These are phyloP conservation scores for Gardenia jasminoides DNA, from an alignment of 257 asterid genomes.

Conservation along the genomic window DNA sequence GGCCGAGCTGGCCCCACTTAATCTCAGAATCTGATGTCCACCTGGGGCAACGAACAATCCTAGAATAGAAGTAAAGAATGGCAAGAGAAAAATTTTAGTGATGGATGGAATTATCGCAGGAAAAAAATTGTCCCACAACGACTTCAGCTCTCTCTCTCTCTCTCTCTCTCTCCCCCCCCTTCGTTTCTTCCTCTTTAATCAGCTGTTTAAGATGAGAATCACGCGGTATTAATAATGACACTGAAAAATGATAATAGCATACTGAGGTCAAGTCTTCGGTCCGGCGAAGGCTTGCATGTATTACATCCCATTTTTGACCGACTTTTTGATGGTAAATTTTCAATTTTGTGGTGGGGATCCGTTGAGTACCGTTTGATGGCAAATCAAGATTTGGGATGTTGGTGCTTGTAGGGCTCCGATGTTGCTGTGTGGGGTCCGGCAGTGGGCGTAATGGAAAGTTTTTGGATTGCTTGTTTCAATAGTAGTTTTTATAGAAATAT, in stretches of 20 bases:
- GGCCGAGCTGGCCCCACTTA: constrained; percentile 3
- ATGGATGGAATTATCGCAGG: constrained; percentile 8
- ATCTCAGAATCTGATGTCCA: background rate
- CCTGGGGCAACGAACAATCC: constrained; percentile 4
- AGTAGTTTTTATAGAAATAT: too few relatives aligned
- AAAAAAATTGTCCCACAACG: background rate
- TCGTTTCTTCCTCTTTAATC: background rate
- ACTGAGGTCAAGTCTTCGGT: background rate
- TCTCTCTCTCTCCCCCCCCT: too few relatives aligned
- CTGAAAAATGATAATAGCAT: background rate
- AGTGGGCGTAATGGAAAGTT: too few relatives aligned
- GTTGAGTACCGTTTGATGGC: background rate
- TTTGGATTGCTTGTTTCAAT: too few relatives aligned
- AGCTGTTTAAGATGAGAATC: background rate
- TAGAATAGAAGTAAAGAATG: background rate
- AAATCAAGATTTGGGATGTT: background rate
- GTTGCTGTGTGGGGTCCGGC: background rate
- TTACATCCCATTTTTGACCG: background rate
- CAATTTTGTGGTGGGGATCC: background rate
- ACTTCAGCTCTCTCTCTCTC: background rate
- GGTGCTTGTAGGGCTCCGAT: background rate
- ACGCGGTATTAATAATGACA: background rate
- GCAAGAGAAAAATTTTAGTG: background rate
- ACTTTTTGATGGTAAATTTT: background rate
- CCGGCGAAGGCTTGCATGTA: background rate